Evolutionary conservation across 108 stramenopile species (phyloP).

Genomic region (Ochromonas danica): DNA sequence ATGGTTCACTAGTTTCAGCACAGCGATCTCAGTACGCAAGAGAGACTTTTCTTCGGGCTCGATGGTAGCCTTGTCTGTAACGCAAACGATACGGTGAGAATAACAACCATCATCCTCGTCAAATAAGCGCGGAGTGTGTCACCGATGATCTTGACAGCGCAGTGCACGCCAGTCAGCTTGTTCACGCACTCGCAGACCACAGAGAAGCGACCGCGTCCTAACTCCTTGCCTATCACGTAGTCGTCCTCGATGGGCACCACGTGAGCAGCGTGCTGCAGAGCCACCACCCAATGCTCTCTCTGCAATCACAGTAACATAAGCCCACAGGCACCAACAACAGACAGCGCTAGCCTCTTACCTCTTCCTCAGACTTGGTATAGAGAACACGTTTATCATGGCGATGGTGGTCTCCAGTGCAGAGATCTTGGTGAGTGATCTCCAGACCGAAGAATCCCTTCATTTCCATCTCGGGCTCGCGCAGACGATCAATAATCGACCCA

Average conservation of each 20-base stretch:
- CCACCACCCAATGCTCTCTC: constrained; percentile 12
- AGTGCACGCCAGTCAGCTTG: constrained; percentile 8
- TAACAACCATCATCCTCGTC: too few relatives aligned
- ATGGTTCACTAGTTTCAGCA: constrained; percentile 55
- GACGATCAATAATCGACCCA: constrained; percentile 51
- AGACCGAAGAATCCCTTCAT: constrained; percentile 48
- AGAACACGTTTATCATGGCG: constrained; percentile 24
- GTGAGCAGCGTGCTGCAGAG: constrained; percentile 33
- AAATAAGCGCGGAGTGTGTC: too few relatives aligned
- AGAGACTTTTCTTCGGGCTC: constrained; percentile 32
- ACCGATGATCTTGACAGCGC: constrained; percentile 35
- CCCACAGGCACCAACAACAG: too few relatives aligned
- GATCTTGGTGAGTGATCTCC: constrained; percentile 44
- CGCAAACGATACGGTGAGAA: neutral
- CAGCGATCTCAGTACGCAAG: constrained; percentile 46
- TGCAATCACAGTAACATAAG: too few relatives aligned
- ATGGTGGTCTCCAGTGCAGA: constrained; percentile 36
- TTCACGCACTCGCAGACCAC: constrained; percentile 35
- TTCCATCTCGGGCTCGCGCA: constrained; percentile 40
- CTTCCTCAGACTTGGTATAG: constrained; percentile 7
- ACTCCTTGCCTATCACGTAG: constrained; percentile 34
- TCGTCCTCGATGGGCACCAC: constrained; percentile 37
- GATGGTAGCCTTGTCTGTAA: constrained; percentile 28
- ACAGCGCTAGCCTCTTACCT: too few relatives aligned
- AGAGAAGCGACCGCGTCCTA: constrained; percentile 31